These are phyloP conservation scores for Ogataea glucozyma DNA, from an alignment of 805 yeast species.

Conservation along the genomic window DNA sequence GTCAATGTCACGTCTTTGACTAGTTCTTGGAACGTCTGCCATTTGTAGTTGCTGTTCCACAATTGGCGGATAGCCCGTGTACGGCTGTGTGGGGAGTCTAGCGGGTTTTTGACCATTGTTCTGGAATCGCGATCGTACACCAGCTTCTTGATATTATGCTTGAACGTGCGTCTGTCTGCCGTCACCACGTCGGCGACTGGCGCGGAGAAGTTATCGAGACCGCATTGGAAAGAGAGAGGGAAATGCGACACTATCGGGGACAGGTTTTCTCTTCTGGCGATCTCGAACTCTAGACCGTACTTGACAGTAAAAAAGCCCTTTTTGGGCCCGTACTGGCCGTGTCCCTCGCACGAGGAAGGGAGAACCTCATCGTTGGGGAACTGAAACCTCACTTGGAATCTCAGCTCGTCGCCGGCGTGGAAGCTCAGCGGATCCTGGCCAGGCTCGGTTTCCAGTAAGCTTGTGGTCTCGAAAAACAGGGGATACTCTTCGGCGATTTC, in stretches of 20 bases:
- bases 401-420: conserved; percentile 3
- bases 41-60: conserved; percentile 12
- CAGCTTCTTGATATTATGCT: conserved; percentile 12
- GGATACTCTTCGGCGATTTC: conserved; percentile 12
- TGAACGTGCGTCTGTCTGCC: conserved; percentile 7
- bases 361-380: conserved; percentile 21
- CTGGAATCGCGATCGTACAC: conserved; percentile 13
- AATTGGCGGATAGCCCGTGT: conserved; percentile 10
- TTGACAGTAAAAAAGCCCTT: conserved; percentile 16
- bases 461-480: conserved; percentile 12
- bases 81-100: conserved; percentile 12
- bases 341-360: conserved; percentile 19
- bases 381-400: conserved; percentile 13
- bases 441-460: conserved; percentile 2
- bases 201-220: conserved; percentile 12
- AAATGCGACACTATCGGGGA: conserved; percentile 10
- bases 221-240: conserved; percentile 17
- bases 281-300: conserved; percentile 18
- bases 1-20: conserved; percentile 16
- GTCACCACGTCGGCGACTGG: conserved; percentile 6
- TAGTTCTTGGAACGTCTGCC: conserved; percentile 6
- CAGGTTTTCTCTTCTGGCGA: background rate
- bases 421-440: conserved; percentile 1
- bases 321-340: conserved; percentile 15
- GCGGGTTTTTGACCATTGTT: conserved; percentile 16